Base-by-base conservation (phyloP, 805 yeast species). In the Starmerella apicola region DNA sequence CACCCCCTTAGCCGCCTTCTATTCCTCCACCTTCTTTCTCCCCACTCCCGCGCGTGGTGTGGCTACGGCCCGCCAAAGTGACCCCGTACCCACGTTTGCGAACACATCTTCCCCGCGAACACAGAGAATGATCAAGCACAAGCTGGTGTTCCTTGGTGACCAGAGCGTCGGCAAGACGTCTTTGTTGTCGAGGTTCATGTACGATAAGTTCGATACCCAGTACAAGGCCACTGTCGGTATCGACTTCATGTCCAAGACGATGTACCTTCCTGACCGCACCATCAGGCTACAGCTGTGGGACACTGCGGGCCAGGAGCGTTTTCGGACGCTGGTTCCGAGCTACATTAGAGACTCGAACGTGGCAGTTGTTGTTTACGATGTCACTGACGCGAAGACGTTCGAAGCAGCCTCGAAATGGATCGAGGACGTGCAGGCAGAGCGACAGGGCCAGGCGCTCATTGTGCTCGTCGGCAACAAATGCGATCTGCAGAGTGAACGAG, bases 131-230 rank as follows among this genome's bases (percentile, higher is more conserved):
- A 41, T 42, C 53, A 44, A 52, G 44, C 54, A 78, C 59, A 88
- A 91, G 63, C 82, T 88, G 42, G 97, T 88, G 26, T 91, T 88
- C 59, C 68, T 88, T 27, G 98, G 98, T n/a, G 98, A 88, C 60
- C 94, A 84, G 60, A 83, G 91, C 55, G 97, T 88, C 30, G 98
- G 98, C 31, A 88, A 88, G 59, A 88, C 98, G 4, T 88, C 97
- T 2, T 70, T 88, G 45, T 83, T 88, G 51, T 86, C 97, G n/a
- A 69, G 97, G 49, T 88, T 91, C 65, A 88, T 88, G 97, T 88
- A 88, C 59, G 97, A 91, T 58, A 81, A 95, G 16, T 88, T 88
- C 60, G 96, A 88, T 60, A 88, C 91, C 28, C 94, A 86, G 57
- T 91, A 91, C 46, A 61, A 74, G 64, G 97, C 98, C 15, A 88